Evolutionary conservation across 2,329 filamentous ascomycete species (phyloP).

Genomic region (Botrytis byssoidea): DNA sequence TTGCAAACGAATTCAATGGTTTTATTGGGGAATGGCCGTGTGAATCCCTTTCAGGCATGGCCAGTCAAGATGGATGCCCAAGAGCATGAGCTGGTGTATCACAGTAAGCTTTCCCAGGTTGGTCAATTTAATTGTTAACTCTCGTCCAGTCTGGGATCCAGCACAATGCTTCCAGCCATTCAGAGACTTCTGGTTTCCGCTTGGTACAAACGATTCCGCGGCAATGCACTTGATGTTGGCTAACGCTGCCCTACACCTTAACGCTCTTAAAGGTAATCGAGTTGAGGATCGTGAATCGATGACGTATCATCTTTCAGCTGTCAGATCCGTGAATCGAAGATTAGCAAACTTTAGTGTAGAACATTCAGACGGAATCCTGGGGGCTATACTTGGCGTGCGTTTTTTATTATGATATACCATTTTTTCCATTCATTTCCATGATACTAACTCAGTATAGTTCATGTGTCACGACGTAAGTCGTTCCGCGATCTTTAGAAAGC

Average conservation of each 20-base stretch:
- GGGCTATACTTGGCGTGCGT: constrained; percentile 14
- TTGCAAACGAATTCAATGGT: background rate
- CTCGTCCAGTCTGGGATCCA: background rate
- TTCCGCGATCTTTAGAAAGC: background rate
- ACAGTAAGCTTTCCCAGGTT: background rate
- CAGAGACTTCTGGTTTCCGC: constrained; percentile 10
- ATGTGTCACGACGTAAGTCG: constrained; percentile 17
- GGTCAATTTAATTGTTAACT: background rate
- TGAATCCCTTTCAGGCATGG: constrained; percentile 1
- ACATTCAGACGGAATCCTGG: background rate
- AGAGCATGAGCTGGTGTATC: constrained; percentile 4
- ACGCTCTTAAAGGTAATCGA: background rate
- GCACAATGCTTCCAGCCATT: background rate
- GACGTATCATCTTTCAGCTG: background rate
- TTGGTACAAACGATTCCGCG: background rate
- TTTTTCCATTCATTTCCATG: background rate
- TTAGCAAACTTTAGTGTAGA: background rate
- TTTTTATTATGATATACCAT: background rate
- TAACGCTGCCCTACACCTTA: background rate
- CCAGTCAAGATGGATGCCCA: background rate
- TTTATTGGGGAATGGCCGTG: background rate
- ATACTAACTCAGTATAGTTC: background rate
- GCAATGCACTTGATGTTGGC: background rate
- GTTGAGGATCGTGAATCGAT: background rate
- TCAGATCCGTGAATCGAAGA: constrained; percentile 9